Percentiles rank a stretch among this genome's conserved stretches.
Evolutionary conservation across 768 basidiomycete species (phyloP).

Genomic region (Mycena maculata): DNA sequence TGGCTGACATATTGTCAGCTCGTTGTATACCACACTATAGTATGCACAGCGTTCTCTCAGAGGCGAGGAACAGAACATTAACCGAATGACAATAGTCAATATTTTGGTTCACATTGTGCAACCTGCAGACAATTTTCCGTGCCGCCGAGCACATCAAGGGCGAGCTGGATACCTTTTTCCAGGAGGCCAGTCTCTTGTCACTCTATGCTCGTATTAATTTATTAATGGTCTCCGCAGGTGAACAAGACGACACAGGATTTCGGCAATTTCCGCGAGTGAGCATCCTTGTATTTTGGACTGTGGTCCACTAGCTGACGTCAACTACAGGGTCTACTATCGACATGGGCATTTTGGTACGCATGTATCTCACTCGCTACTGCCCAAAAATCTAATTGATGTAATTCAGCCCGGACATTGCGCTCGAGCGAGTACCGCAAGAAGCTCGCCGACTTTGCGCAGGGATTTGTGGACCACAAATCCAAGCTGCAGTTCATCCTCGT

Average conservation of each 20-base stretch:
- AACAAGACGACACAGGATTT: conserved; percentile 28
- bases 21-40: conserved; percentile 39
- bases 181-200: neutral
- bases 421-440: conserved; percentile 36
- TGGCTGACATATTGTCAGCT: conserved; percentile 9
- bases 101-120: conserved; percentile 33
- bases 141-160: conserved; percentile 25
- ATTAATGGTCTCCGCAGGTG: neutral
- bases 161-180: conserved; percentile 25
- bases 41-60: neutral
- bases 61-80: too few relatives aligned
- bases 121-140: conserved; percentile 33
- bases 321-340: conserved; percentile 35
- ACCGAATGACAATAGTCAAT: conserved; percentile 5
- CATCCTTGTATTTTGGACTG: neutral
- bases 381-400: too few relatives aligned
- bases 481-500: conserved; percentile 33
- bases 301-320: neutral
- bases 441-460: conserved; percentile 26
- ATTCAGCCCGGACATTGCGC: conserved; percentile 30
- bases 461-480: conserved; percentile 34
- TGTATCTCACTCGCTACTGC: too few relatives aligned
- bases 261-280: conserved; percentile 42
- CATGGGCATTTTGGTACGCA: conserved; percentile 31
- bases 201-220: neutral